Base-by-base conservation (phyloP, 345 rosid genomes). In the Moricandia arvensis region DNA sequence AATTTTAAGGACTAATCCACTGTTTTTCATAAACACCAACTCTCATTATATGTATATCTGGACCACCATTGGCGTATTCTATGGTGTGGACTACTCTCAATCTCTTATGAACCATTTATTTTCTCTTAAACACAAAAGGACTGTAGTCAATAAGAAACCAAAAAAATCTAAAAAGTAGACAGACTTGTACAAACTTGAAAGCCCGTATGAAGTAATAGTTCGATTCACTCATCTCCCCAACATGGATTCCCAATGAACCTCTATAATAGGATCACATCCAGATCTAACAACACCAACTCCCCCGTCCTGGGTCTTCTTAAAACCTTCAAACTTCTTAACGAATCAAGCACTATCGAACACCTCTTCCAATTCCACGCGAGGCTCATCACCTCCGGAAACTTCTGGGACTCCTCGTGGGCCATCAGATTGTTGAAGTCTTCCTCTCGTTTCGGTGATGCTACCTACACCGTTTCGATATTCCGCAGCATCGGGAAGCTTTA, bases 101-200 rank as follows among this genome's bases (percentile, higher is more conserved):
- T 83, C 97, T 87, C 83, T 88, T 94, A 85, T 91, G 97, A 80
- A 93, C n/a, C n/a, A n/a, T n/a, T n/a, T n/a, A n/a, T n/a, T n/a
- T n/a, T n/a, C n/a, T n/a, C n/a, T n/a, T n/a, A n/a, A n/a, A n/a
- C n/a, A n/a, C n/a, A n/a, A n/a, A n/a, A n/a, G n/a, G n/a, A n/a
- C n/a, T n/a, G n/a, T n/a, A n/a, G n/a, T n/a, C n/a, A n/a, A n/a
- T n/a, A n/a, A n/a, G n/a, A n/a, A n/a, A n/a, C n/a, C n/a, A n/a
- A n/a, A n/a, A n/a, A n/a, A n/a, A n/a, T n/a, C n/a, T n/a, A n/a
- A n/a, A n/a, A n/a, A n/a, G n/a, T n/a, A n/a, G n/a, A n/a, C n/a
- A n/a, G n/a, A n/a, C n/a, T n/a, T n/a, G n/a, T n/a, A n/a, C n/a
- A n/a, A n/a, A n/a, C n/a, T n/a, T n/a, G n/a, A n/a, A n/a, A n/a